These are phyloP conservation scores for Nakazawaea sp. DNA, from an alignment of 805 yeast genomes.

Conservation along the genomic window DNA sequence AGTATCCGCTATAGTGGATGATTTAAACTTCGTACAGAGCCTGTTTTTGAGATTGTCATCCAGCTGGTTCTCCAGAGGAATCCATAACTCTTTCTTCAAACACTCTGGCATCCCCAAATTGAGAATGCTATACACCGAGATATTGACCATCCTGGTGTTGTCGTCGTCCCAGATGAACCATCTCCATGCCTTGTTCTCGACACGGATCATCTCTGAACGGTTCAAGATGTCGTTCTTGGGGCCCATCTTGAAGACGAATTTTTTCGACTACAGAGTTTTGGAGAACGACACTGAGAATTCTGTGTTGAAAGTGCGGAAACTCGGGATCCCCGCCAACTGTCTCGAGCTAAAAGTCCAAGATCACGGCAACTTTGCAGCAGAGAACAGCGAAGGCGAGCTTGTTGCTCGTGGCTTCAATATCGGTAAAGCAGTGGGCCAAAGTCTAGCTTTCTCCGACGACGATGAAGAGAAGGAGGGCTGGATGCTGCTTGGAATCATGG, in stretches of 20 bases:
- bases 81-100: constrained; percentile 31
- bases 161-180: constrained; percentile 22
- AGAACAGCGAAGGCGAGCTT: constrained; percentile 40
- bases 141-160: constrained; percentile 14
- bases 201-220: constrained; percentile 47
- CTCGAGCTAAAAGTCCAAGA: constrained; percentile 50
- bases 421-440: constrained; percentile 38
- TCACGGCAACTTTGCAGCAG: constrained; percentile 23
- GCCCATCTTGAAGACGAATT: constrained; percentile 51
- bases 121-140: constrained; percentile 36
- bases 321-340: constrained; percentile 56
- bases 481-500: constrained; percentile 39
- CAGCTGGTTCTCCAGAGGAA: constrained; percentile 41
- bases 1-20: constrained; percentile 10
- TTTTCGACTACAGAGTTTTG: constrained; percentile 53
- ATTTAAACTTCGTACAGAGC: constrained; percentile 14
- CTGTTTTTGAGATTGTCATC: constrained; percentile 22
- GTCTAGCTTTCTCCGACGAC: constrained; percentile 21
- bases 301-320: constrained; percentile 25
- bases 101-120: constrained; percentile 18
- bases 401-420: constrained; percentile 60
- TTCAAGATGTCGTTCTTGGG: constrained; percentile 43
- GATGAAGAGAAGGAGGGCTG: constrained; percentile 43
- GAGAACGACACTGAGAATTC: constrained; percentile 20
- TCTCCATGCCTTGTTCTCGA: constrained; percentile 37